Evolutionary conservation across 176 grass and related monocot genomes (phyloP), one percentile per base, ranked within the genome.

Genomic region (Ensete ventricosum): DNA sequence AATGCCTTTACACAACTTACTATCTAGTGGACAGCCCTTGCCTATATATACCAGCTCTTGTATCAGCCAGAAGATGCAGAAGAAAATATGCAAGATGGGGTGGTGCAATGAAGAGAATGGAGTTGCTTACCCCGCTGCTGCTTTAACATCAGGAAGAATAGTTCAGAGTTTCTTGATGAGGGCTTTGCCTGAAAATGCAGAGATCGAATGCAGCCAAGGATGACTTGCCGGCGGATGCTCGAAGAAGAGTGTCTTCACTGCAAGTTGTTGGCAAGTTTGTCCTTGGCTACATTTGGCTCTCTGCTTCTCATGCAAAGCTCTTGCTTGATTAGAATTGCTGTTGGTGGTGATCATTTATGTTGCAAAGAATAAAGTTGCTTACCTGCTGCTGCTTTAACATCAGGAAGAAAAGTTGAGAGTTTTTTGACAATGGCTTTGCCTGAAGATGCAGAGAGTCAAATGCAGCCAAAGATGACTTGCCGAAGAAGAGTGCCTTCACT

Each of bases 401-500:
- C 8, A n/a, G 23, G 2, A 59, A 19, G 72, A 55, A 55, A 0
- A 50, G 6, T 9, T 17, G 3, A n/a, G 9, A 25, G 11, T 26
- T 8, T 19, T 11, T 52, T 20, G 60, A 10, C n/a, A 2, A 53
- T 3, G 12, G 75, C 75, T 60, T 77, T 77, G n/a, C 34, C 10
- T 65, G 75, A 77, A 49, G 60, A 77, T 9, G 59, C 49, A 64
- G 75, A 77, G 59, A 77, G 0, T 64, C 48, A 49, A 64, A 24
- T 77, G 75, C 75, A 77, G 75, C 75, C 75, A 77, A 77, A 49
- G 75, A 77, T 77, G 75, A 77, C 75, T 77, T 77, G 75, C 75
- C 60, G 75, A 1, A 50, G 9, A 26, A 14, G 2, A 11, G 9
- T 60, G 17, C n/a, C 26, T 52, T 17, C 0, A 14, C 23, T 59